Evolutionary conservation across 1,139 yeast species (phyloP).

Genomic region (Nakaseomyces nivariensis): DNA sequence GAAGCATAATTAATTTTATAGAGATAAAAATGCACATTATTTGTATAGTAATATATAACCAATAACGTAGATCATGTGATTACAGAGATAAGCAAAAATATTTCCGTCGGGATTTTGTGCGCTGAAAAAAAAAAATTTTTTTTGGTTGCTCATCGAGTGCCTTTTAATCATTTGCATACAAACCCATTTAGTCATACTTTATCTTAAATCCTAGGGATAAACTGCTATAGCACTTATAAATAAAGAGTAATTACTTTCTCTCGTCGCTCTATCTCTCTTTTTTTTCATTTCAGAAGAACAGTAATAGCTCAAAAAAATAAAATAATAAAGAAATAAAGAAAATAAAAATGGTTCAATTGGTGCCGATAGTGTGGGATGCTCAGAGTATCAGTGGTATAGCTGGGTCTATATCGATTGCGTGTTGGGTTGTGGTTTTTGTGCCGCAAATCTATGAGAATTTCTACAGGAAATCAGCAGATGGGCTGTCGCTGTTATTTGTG

Average conservation of each 20-base stretch:
- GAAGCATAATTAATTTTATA: constrained; percentile 12
- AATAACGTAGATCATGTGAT: too few species aligned
- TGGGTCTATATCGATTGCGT: constrained; percentile 87
- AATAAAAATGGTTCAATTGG: constrained; percentile 23
- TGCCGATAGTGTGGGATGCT: constrained; percentile 61
- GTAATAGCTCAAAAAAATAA: too few species aligned
- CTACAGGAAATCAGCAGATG: constrained; percentile 73
- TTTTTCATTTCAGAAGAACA: too few species aligned
- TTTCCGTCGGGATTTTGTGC: background rate
- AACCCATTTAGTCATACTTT: too few species aligned
- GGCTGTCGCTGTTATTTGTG: constrained; percentile 72
- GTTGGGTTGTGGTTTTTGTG: constrained; percentile 96
- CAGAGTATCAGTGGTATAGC: constrained; percentile 77
- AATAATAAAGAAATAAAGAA: background rate
- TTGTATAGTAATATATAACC: background rate
- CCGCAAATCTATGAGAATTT: constrained; percentile 94
- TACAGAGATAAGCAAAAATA: background rate
- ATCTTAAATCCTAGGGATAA: too few species aligned
- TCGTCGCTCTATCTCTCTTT: too few species aligned
- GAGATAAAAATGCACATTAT: background rate
- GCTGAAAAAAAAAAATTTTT: background rate
- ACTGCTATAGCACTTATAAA: too few species aligned
- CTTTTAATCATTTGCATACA: background rate
- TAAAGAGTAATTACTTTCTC: too few species aligned
- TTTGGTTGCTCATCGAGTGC: background rate